phyloP scores from a whole-genome alignment of 495 filamentous ascomycete species.

The Cercophora samala region DNA sequence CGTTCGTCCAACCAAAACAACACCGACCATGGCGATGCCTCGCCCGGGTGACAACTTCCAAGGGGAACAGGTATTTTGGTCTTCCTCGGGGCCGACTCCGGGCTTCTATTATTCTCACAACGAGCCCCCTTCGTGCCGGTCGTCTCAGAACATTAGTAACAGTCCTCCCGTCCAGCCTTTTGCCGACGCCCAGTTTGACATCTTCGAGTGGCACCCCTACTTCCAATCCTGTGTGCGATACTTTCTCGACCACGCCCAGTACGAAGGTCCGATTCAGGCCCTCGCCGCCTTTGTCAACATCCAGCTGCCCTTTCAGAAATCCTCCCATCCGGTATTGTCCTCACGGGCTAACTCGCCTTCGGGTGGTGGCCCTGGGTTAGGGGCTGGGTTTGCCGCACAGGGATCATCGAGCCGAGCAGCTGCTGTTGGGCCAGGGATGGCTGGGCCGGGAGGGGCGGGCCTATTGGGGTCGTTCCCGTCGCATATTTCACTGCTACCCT shows the following conservation, averaged over 20 bases:
- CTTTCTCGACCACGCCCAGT: constrained; percentile 91
- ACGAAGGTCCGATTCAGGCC: constrained; percentile 76
- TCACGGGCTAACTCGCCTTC: constrained; percentile 32
- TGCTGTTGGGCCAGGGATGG: constrained; percentile 1
- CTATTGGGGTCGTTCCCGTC: neutral
- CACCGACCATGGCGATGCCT: constrained; percentile 27
- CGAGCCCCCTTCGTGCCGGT: neutral
- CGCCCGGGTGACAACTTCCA: constrained; percentile 25
- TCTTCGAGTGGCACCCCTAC: constrained; percentile 89
- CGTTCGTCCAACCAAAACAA: constrained; percentile 1
- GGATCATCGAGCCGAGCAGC: neutral
- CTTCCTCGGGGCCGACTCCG: neutral
- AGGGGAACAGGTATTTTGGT: constrained; percentile 31
- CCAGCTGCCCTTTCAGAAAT: constrained; percentile 64
- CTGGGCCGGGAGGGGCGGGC: neutral
- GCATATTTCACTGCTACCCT: constrained; percentile 78
- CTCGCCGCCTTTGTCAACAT: constrained; percentile 91
- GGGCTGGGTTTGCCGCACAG: constrained; percentile 5
- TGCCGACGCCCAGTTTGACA: constrained; percentile 60
- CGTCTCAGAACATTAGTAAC: neutral
- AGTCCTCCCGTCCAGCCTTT: constrained; percentile 30
- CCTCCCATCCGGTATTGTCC: constrained; percentile 34
- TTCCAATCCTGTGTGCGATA: constrained; percentile 91
- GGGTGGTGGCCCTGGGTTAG: constrained; percentile 15
- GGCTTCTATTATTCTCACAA: neutral